Evolutionary conservation across 768 basidiomycete genomes (phyloP).

Genomic region (Plicaturopsis crispa): DNA sequence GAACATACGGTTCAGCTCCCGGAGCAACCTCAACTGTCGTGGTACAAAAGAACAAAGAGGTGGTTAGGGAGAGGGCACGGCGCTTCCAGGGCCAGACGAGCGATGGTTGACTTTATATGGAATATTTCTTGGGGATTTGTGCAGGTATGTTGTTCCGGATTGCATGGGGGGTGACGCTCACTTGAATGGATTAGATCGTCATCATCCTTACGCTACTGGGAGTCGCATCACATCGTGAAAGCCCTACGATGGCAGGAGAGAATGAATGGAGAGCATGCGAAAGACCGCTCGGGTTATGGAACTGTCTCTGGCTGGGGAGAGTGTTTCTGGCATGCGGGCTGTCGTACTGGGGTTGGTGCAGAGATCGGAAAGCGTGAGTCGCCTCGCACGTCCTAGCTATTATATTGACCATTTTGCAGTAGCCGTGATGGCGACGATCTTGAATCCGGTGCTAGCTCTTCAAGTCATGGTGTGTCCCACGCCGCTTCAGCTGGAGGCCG

Average conservation of each 20-base stretch:
- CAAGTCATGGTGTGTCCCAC: too few relatives aligned
- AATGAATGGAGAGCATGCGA: constrained; percentile 60
- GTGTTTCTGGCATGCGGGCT: constrained; percentile 40
- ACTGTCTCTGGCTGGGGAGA: constrained; percentile 54
- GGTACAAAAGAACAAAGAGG: constrained; percentile 19
- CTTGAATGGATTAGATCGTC: constrained; percentile 32
- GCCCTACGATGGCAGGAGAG: constrained; percentile 28
- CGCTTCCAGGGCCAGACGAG: constrained; percentile 43
- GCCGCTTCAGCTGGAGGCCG: too few relatives aligned
- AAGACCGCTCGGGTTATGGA: constrained; percentile 62
- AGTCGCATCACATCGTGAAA: constrained; percentile 37
- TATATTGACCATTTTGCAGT: neutral
- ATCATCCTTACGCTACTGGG: constrained; percentile 43
- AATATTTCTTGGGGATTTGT: constrained; percentile 39
- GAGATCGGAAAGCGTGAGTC: constrained; percentile 14
- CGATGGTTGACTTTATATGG: constrained; percentile 45
- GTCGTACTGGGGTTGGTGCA: constrained; percentile 48
- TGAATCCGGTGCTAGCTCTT: too few relatives aligned
- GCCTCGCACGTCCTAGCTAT: neutral
- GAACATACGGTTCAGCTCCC: too few relatives aligned
- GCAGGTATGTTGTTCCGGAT: constrained; percentile 35
- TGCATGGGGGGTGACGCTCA: constrained; percentile 8
- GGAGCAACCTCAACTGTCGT: constrained; percentile 10
- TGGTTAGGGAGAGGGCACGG: constrained; percentile 48
- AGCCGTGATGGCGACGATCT: too few relatives aligned